These are phyloP conservation scores for Neoboletus subvelutipes DNA, from an alignment of 768 basidiomycete genomes.

Conservation along the genomic window DNA sequence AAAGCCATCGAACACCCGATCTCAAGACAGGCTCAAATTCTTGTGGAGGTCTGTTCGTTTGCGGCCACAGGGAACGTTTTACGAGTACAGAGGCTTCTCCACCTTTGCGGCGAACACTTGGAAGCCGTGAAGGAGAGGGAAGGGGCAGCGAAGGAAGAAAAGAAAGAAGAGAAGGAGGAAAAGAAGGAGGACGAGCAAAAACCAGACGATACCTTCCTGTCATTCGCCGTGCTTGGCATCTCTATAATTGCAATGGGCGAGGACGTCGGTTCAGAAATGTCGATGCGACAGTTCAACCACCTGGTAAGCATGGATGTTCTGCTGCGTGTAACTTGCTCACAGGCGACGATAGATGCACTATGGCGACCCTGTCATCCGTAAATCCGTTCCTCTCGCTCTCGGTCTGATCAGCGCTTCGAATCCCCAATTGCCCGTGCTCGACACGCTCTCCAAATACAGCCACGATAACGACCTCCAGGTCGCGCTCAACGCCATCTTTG, in stretches of 20 bases:
- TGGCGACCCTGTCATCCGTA: slow-evolving; percentile 89
- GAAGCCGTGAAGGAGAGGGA: slow-evolving; percentile 43
- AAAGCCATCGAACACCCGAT: slow-evolving; percentile 93
- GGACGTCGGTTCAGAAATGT: slow-evolving; percentile 97
- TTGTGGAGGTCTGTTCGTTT: slow-evolving; percentile 92
- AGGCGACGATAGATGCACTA: slow-evolving; percentile 85
- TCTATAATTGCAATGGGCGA: slow-evolving; percentile 97
- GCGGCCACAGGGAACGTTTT: slow-evolving; percentile 96
- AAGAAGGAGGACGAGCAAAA: slow-evolving; percentile 55
- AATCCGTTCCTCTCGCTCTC: slow-evolving; percentile 91
- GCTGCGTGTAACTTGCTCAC: slow-evolving; percentile 13
- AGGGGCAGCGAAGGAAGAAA: slow-evolving; percentile 37
- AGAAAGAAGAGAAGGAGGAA: slow-evolving; percentile 57
- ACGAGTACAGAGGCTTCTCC: slow-evolving; percentile 88
- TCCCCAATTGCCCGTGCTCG: slow-evolving; percentile 90
- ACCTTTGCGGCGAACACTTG: slow-evolving; percentile 91
- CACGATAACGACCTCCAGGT: slow-evolving; percentile 98
- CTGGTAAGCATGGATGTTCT: slow-evolving; percentile 52
- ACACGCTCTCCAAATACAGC: slow-evolving; percentile 97
- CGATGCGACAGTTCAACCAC: slow-evolving; percentile 96
- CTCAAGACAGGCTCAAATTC: slow-evolving; percentile 84
- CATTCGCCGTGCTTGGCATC: slow-evolving; percentile 91
- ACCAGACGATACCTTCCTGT: slow-evolving; percentile 80
- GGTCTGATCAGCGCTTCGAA: slow-evolving; percentile 95
- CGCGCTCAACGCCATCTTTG: slow-evolving; percentile 95